These are phyloP conservation scores for Globisporangium yorkense DNA, from an alignment of 352 stramenopile species.

Conservation along the genomic window DNA sequence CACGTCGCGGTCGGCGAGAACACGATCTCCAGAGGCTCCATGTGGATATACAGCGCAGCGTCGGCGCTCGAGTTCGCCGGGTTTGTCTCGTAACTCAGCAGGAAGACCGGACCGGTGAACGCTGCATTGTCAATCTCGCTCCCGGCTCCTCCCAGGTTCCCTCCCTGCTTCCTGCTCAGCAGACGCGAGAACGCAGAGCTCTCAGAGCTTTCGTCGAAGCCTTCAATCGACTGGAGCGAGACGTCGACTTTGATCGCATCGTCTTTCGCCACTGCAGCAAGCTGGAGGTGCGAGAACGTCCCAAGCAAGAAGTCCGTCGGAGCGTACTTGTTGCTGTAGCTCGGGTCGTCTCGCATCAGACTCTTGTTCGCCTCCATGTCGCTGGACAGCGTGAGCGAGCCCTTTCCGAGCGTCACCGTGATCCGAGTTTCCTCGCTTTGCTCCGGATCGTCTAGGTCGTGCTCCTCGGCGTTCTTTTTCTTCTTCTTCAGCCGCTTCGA, in stretches of 20 bases:
- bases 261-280: conserved; percentile 58
- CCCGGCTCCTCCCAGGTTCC: conserved; percentile 20
- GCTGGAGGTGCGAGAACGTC: conserved; percentile 73
- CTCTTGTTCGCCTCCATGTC: conserved; percentile 67
- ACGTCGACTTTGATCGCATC: conserved; percentile 77
- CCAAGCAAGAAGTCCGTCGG: conserved; percentile 73
- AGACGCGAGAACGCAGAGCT: conserved; percentile 77
- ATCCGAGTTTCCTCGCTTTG: conserved; percentile 60
- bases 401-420: conserved; percentile 65
- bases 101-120: conserved; percentile 67
- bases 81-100: conserved; percentile 84
- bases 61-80: conserved; percentile 54
- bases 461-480: conserved; percentile 17
- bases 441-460: conserved; percentile 22
- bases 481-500: conserved; percentile 57
- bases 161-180: conserved; percentile 58
- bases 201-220: conserved; percentile 83
- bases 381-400: conserved; percentile 68
- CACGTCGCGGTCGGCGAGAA: conserved; percentile 80
- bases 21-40: conserved; percentile 85
- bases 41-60: conserved; percentile 71
- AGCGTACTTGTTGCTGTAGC: conserved; percentile 57
- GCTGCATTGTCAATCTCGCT: conserved; percentile 56
- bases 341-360: conserved; percentile 54
- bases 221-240: conserved; percentile 83